Percentiles rank a stretch among this genome's conserved stretches.
phyloP scores from a whole-genome alignment of 2,329 filamentous ascomycete species.

The Rhynchosporium graminicola region DNA sequence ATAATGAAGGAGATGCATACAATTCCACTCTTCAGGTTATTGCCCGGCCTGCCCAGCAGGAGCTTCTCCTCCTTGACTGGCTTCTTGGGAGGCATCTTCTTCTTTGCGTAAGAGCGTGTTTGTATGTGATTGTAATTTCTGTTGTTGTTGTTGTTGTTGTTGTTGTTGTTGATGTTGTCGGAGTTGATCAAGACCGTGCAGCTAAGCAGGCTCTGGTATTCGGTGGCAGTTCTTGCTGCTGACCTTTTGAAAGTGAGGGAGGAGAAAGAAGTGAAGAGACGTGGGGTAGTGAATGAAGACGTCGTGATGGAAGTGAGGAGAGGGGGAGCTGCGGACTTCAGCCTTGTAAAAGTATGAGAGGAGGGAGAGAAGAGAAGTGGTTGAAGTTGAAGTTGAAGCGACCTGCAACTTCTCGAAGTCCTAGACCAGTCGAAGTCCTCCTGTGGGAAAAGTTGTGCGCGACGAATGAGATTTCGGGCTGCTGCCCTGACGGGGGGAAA shows the following conservation, averaged over 20 bases:
- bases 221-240: constrained; percentile 51
- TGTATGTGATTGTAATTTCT: constrained; percentile 3
- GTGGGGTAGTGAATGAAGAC: constrained; percentile 39
- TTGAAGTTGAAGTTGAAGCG: background rate
- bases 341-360: constrained; percentile 34
- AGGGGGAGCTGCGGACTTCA: constrained; percentile 29
- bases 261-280: constrained; percentile 51
- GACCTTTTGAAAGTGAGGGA: constrained; percentile 52
- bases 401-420: background rate
- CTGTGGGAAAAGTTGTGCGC: constrained; percentile 26
- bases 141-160: constrained; percentile 6
- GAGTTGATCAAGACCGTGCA: constrained; percentile 48
- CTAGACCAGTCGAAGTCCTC: constrained; percentile 20
- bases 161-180: constrained; percentile 40
- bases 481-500: constrained; percentile 10
- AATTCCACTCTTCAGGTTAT: constrained; percentile 99
- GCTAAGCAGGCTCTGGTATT: constrained; percentile 40
- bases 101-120: constrained; percentile 57
- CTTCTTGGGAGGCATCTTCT: constrained; percentile 93
- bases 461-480: constrained; percentile 27
- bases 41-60: constrained; percentile 91
- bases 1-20: constrained; percentile 54
- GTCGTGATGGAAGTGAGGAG: constrained; percentile 31
- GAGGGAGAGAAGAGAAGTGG: constrained; percentile 15
- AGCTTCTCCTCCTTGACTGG: constrained; percentile 90